Evolutionary conservation across 1,284 basidiomycete genomes (phyloP).

Genomic region (Hypsizygus ulmarius): DNA sequence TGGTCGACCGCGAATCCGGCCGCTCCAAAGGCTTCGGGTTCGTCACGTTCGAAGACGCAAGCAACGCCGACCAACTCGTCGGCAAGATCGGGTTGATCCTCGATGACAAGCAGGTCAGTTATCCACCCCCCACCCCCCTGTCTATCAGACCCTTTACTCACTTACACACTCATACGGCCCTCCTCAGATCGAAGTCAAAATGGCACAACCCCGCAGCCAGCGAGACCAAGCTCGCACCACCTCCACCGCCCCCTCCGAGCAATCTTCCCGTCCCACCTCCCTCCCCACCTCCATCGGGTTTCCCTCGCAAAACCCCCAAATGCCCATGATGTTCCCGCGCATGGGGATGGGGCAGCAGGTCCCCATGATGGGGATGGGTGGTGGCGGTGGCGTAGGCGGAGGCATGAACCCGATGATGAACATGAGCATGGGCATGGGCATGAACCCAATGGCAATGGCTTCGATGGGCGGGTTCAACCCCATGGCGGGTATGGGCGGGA

Average conservation of each 20-base stretch:
- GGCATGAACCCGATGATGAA: slow-evolving; percentile 32
- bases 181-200: slow-evolving; percentile 83
- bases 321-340: slow-evolving; percentile 55
- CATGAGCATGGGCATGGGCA: slow-evolving; percentile 35
- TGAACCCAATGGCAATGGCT: slow-evolving; percentile 43
- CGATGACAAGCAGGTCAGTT: slow-evolving; percentile 73
- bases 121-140: neutral
- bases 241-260: slow-evolving; percentile 21
- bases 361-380: slow-evolving; percentile 34
- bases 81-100: slow-evolving; percentile 67
- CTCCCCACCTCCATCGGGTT: too few species aligned
- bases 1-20: slow-evolving; percentile 89
- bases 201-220: slow-evolving; percentile 74
- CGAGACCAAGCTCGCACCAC: slow-evolving; percentile 49
- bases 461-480: slow-evolving; percentile 27
- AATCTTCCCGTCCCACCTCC: slow-evolving; percentile 29
- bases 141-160: neutral
- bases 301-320: slow-evolving; percentile 23
- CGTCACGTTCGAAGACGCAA: slow-evolving; percentile 83
- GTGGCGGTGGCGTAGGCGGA: slow-evolving; percentile 16
- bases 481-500: slow-evolving; percentile 33
- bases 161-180: neutral
- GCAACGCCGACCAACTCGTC: slow-evolving; percentile 69
- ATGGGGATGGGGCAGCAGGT: slow-evolving; percentile 54
- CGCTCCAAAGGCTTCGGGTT: slow-evolving; percentile 95